These are phyloP conservation scores for Macrophomina phaseolina DNA, from an alignment of 2,329 filamentous ascomycete species.

Conservation along the genomic window DNA sequence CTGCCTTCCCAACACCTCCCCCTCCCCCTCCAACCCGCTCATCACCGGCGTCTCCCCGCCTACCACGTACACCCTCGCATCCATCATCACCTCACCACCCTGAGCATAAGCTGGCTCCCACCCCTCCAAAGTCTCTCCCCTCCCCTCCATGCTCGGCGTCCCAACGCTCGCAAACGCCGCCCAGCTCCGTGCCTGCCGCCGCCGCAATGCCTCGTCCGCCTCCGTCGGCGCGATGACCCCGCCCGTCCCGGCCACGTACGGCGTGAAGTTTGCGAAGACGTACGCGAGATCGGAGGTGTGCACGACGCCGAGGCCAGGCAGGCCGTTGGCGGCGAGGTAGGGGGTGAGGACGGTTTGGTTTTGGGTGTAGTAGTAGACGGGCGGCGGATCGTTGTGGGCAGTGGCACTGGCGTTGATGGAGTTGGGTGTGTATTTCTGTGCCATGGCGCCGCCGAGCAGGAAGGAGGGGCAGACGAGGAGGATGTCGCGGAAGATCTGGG, in stretches of 20 bases:
- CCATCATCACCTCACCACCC: constrained; percentile 31
- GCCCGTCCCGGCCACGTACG: constrained; percentile 48
- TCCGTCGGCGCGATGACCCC: constrained; percentile 37
- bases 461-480: constrained; percentile 58
- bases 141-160: constrained; percentile 38
- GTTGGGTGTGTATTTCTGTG: constrained; percentile 35
- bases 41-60: constrained; percentile 54
- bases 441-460: constrained; percentile 49
- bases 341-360: constrained; percentile 61
- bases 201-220: constrained; percentile 49
- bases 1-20: constrained; percentile 41
- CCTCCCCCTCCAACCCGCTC: constrained; percentile 45
- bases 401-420: not conserved
- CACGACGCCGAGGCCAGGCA: constrained; percentile 52
- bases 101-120: constrained; percentile 48
- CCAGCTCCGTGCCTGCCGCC: constrained; percentile 55
- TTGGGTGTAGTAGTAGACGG: constrained; percentile 58
- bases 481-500: constrained; percentile 59
- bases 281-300: constrained; percentile 63
- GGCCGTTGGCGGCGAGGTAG: constrained; percentile 45
- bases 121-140: constrained; percentile 47
- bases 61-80: constrained; percentile 48
- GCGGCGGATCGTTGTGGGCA: not conserved
- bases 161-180: constrained; percentile 53
- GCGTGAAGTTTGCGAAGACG: constrained; percentile 50